Evolutionary conservation across 2,329 filamentous ascomycete genomes (phyloP).

Genomic region (Fusarium setosum): DNA sequence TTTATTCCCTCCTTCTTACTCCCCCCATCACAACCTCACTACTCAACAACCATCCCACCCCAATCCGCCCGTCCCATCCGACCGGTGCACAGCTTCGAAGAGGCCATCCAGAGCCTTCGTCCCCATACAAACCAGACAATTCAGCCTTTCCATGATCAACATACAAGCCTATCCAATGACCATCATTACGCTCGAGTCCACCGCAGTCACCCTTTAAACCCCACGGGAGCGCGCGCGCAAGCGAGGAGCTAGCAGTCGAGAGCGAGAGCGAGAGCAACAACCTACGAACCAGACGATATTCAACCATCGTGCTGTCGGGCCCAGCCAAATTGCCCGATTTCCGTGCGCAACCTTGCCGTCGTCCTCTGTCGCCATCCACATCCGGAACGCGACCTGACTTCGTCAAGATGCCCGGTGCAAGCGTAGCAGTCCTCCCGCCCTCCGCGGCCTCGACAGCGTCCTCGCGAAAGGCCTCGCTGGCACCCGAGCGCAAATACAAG

Average conservation of each 20-base stretch:
- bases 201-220: constrained; percentile 76
- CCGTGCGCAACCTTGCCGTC: constrained; percentile 41
- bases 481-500: constrained; percentile 98
- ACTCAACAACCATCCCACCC: constrained; percentile 41
- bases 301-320: constrained; percentile 66
- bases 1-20: constrained; percentile 44
- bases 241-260: constrained; percentile 61
- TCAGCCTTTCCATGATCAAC: constrained; percentile 56
- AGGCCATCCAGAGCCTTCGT: constrained; percentile 47
- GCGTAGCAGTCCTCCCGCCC: constrained; percentile 72
- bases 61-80: constrained; percentile 44
- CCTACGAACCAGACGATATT: constrained; percentile 60
- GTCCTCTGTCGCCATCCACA: constrained; percentile 37
- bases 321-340: constrained; percentile 40
- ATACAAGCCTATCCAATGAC: constrained; percentile 63
- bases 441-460: constrained; percentile 75
- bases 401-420: constrained; percentile 76
- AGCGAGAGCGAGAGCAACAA: constrained; percentile 48
- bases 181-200: constrained; percentile 60
- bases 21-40: constrained; percentile 38
- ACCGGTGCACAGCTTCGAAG: constrained; percentile 37
- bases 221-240: constrained; percentile 74
- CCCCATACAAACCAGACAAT: constrained; percentile 39
- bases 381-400: constrained; percentile 47
- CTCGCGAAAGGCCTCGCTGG: constrained; percentile 79